A percentile compares a stretch with the other conserved stretches of the same genome.
Evolutionary conservation across 129 eudicot species (phyloP).

Genomic region (Glebionis coronaria): DNA sequence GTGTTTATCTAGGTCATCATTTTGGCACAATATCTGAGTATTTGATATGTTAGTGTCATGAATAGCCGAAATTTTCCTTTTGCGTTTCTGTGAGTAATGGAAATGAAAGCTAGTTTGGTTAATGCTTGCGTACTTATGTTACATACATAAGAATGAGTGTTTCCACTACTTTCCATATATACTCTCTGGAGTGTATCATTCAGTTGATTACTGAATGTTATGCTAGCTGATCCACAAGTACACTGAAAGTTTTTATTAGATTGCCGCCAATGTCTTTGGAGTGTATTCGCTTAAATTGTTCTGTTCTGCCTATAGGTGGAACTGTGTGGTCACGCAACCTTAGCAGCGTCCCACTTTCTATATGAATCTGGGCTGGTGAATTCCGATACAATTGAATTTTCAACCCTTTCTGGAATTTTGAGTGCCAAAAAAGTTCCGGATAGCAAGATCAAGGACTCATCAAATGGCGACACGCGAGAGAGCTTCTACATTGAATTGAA

Average conservation of each 20-base stretch:
- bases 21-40: not conserved
- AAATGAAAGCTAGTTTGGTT: too few species aligned
- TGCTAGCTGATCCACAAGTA: too few species aligned
- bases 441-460: conserved; percentile 17
- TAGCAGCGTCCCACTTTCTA: conserved; percentile 79
- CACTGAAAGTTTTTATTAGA: not conserved
- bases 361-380: conserved; percentile 53
- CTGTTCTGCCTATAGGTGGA: conserved; percentile 50
- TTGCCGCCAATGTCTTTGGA: not conserved
- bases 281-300: not conserved
- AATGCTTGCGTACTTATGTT: too few species aligned
- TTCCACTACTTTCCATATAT: too few species aligned
- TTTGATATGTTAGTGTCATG: not conserved
- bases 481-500: conserved; percentile 55
- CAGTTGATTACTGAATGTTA: too few species aligned
- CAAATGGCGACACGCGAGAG: conserved; percentile 25
- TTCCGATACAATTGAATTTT: conserved; percentile 53
- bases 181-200: too few species aligned
- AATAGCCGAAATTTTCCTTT: not conserved
- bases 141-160: too few species aligned
- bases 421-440: conserved; percentile 55
- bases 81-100: too few species aligned
- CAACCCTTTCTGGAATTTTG: conserved; percentile 69
- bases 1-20: conserved; percentile 4
- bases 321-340: conserved; percentile 91